A percentile compares a stretch with the other conserved stretches of the same genome.
Conservation (phyloP, 169 alveolate genomes). For the Babesia ovata region DNA sequence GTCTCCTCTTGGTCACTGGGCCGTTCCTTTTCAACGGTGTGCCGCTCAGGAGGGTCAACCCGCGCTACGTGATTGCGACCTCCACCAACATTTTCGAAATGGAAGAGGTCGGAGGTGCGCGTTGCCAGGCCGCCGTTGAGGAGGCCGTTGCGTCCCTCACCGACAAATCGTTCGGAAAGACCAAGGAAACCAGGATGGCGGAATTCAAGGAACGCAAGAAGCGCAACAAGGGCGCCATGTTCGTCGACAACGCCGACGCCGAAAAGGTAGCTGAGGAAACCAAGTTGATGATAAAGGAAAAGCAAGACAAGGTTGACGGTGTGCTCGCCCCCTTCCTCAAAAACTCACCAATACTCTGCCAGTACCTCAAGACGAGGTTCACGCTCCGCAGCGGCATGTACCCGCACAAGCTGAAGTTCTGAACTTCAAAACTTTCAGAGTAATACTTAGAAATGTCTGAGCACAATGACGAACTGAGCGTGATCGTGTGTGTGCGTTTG, state of each 20-base stretch:
- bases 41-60: constrained; percentile 96
- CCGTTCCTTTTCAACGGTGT: constrained; percentile 96
- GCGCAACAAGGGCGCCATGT: constrained; percentile 72
- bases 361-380: constrained; percentile 88
- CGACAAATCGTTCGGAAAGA: constrained; percentile 78
- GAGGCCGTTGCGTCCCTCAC: constrained; percentile 58
- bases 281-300: constrained; percentile 56
- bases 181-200: constrained; percentile 75
- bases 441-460: neutral
- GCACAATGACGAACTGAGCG: too few relatives aligned
- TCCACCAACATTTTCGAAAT: constrained; percentile 87
- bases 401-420: constrained; percentile 91
- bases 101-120: constrained; percentile 73
- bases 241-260: constrained; percentile 78
- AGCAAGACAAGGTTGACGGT: constrained; percentile 77
- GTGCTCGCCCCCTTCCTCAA: constrained; percentile 72
- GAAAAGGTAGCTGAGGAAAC: constrained; percentile 63
- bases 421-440: constrained; percentile 29
- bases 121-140: constrained; percentile 68
- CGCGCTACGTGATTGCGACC: constrained; percentile 94
- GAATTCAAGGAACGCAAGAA: constrained; percentile 81
- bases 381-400: constrained; percentile 88
- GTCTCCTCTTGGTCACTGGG: constrained; percentile 94
- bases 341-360: constrained; percentile 71
- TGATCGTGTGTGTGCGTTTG: too few relatives aligned